Conservation (phyloP, 805 yeast genomes). For the Ogataea zsoltii region DNA sequence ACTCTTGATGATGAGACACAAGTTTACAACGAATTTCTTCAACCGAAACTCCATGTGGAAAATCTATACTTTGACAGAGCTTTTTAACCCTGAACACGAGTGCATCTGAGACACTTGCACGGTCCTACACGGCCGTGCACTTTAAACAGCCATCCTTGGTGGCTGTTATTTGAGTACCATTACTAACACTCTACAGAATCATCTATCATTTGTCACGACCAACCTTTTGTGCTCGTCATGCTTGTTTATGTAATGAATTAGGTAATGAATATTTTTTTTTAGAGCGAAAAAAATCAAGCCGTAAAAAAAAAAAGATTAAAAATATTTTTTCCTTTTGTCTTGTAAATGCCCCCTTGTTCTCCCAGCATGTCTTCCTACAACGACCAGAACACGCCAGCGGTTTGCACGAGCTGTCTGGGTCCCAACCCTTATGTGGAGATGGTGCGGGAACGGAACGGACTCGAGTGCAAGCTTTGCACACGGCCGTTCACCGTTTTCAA, state of each 20-base stretch:
- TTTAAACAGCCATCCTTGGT: too few relatives aligned
- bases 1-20: constrained; percentile 28
- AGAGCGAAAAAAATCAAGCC: background rate
- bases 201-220: too few relatives aligned
- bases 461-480: constrained; percentile 83
- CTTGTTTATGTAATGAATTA: too few relatives aligned
- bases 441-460: constrained; percentile 69
- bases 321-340: background rate
- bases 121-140: too few relatives aligned
- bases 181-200: too few relatives aligned
- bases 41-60: constrained; percentile 35
- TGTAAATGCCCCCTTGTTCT: background rate
- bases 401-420: constrained; percentile 78
- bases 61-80: constrained; percentile 37
- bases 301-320: too few relatives aligned
- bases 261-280: too few relatives aligned
- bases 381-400: constrained; percentile 48
- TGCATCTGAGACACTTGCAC: background rate
- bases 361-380: constrained; percentile 13
- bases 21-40: constrained; percentile 39
- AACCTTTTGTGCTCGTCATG: too few relatives aligned
- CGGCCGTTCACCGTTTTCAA: constrained; percentile 79
- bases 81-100: constrained; percentile 38
- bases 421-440: constrained; percentile 63
- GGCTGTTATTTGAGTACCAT: too few relatives aligned